Conservation (phyloP, 768 basidiomycete genomes). For the Trametes sanguinea region DNA sequence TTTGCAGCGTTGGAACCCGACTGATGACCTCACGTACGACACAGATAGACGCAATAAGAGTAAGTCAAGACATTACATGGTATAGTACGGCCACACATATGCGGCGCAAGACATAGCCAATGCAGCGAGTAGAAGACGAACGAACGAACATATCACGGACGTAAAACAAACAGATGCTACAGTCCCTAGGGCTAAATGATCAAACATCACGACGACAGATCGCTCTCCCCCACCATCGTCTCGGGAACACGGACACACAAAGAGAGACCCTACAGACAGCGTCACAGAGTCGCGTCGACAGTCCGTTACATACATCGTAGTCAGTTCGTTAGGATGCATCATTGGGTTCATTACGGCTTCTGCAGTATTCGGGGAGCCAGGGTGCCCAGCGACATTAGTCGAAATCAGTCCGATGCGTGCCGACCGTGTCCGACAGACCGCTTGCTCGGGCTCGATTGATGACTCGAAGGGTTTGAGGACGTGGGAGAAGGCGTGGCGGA, state of each 20-base stretch:
- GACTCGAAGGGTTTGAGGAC: not conserved
- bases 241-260: no score
- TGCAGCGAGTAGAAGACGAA: not conserved
- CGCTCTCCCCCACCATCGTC: no score
- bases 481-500: conserved; percentile 17
- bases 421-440: conserved; percentile 10
- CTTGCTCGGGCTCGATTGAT: conserved; percentile 20
- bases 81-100: conserved; percentile 2
- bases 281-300: no score
- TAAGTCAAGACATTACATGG: conserved; percentile 11
- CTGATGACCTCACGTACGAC: not conserved
- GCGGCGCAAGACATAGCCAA: not conserved
- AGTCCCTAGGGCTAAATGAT: no score
- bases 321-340: no score
- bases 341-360: not conserved
- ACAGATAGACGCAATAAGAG: not conserved
- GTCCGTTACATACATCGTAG: no score
- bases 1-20: no score
- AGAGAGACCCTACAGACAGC: no score
- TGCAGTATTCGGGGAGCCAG: not conserved
- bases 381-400: not conserved
- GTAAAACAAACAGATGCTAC: no score
- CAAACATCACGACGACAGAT: no score
- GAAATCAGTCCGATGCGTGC: conserved; percentile 5
- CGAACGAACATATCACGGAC: no score